Percentiles rank a stretch among this genome's conserved stretches.
Evolutionary conservation across 2,329 filamentous ascomycete genomes (phyloP).

Genomic region (Lachnellula willkommii): DNA sequence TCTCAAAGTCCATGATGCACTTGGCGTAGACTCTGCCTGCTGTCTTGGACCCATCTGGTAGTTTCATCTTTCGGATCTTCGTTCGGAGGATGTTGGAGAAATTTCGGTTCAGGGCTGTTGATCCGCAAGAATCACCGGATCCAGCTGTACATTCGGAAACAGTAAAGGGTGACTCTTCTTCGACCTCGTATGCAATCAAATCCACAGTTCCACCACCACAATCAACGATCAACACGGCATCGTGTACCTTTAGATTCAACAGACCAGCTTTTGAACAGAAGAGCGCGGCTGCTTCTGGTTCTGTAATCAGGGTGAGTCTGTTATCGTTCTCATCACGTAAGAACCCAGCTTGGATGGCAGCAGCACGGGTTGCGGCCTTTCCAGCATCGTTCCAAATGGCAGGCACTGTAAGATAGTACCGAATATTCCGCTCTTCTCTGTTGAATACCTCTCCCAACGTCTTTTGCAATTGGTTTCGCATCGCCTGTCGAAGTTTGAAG

Average conservation of each 20-base stretch:
- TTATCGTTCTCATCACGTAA: conserved; percentile 97
- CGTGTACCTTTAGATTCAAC: conserved; percentile 94
- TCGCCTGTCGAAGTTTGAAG: conserved; percentile 94
- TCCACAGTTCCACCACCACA: conserved; percentile 98
- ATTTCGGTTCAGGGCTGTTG: conserved; percentile 95
- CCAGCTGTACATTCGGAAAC: conserved; percentile 96
- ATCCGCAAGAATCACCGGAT: conserved; percentile 95
- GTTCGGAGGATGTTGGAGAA: conserved; percentile 97
- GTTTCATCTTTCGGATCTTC: conserved; percentile 98
- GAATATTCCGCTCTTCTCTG: conserved; percentile 94
- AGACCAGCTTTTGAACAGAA: conserved; percentile 97
- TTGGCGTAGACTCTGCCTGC: conserved; percentile 98
- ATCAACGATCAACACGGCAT: conserved; percentile 96
- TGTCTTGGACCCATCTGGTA: conserved; percentile 92
- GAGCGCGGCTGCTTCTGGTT: conserved; percentile 93
- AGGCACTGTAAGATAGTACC: conserved; percentile 96
- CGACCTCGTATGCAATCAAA: conserved; percentile 97
- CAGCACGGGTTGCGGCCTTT: conserved; percentile 91
- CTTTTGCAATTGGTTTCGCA: conserved; percentile 93
- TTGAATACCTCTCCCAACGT: conserved; percentile 96
- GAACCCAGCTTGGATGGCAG: conserved; percentile 95
- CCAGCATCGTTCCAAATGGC: conserved; percentile 99
- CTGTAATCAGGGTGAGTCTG: conserved; percentile 86
- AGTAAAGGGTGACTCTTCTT: conserved; percentile 94
- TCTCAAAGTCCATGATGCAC: conserved; percentile 99